phyloP scores from a whole-genome alignment of 306 rosid species.

The Betula pendula region DNA sequence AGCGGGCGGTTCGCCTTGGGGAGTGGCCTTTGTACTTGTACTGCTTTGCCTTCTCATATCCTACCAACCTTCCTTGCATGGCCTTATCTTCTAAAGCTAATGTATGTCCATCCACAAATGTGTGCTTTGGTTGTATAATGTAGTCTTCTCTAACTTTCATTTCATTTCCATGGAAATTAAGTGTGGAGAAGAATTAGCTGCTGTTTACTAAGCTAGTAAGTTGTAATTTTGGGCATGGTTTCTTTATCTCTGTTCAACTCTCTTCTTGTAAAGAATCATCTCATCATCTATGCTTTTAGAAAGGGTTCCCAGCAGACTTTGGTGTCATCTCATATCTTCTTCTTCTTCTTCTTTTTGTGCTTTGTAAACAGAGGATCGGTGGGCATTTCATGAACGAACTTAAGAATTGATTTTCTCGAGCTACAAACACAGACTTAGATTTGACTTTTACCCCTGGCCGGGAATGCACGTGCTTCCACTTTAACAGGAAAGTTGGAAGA shows the following conservation, averaged over 20 bases:
- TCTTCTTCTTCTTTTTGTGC: neutral
- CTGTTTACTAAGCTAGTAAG: neutral
- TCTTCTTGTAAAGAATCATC: neutral
- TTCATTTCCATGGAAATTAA: neutral
- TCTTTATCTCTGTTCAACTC: neutral
- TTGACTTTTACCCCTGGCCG: neutral
- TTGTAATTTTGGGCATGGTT: conserved; percentile 1
- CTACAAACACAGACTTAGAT: neutral
- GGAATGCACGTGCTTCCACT: neutral
- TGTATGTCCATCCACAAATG: conserved; percentile 3
- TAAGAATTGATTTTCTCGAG: neutral
- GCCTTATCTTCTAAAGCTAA: conserved; percentile 34
- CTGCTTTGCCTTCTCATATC: conserved; percentile 62
- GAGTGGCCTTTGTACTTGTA: conserved; percentile 57
- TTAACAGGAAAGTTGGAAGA: neutral
- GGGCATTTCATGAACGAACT: neutral
- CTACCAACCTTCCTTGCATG: conserved; percentile 62
- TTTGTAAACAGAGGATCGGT: neutral
- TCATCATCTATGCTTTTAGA: neutral
- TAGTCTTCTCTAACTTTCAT: neutral
- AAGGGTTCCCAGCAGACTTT: neutral
- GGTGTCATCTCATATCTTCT: neutral
- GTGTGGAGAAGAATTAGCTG: neutral
- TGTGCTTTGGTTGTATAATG: neutral
- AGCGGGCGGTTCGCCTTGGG: conserved; percentile 82